Evolutionary conservation across 2,329 filamentous ascomycete genomes (phyloP).

Genomic region (Penicillium concentricum): DNA sequence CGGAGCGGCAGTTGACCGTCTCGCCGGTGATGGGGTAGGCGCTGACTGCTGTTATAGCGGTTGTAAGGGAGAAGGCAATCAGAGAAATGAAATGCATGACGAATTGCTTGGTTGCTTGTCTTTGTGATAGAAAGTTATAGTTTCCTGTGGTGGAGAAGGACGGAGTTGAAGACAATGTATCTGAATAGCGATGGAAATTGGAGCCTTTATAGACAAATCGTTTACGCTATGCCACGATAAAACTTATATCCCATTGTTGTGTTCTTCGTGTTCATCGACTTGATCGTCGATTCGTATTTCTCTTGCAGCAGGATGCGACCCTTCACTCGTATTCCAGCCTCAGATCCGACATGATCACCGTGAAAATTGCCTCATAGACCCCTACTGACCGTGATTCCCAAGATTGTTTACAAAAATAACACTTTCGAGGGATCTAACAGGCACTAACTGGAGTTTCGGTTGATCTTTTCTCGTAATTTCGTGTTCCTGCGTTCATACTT

Average conservation of each 20-base stretch:
- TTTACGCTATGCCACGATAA: too few species aligned
- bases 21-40: conserved; percentile 22
- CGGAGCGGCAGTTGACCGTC: conserved; percentile 23
- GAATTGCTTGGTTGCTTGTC: neutral
- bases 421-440: neutral
- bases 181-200: neutral
- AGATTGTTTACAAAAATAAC: neutral
- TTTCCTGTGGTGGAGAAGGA: neutral
- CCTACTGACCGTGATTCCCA: neutral
- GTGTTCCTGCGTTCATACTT: conserved; percentile 2
- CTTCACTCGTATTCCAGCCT: neutral
- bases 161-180: neutral
- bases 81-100: conserved; percentile 5
- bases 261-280: neutral
- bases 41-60: conserved; percentile 8
- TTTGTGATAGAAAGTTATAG: neutral
- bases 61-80: conserved; percentile 6
- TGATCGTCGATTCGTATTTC: neutral
- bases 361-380: neutral
- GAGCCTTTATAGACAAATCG: neutral
- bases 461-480: neutral
- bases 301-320: neutral
- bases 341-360: too few species aligned
- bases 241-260: neutral
- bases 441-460: neutral